Conservation (phyloP, 1,284 basidiomycete genomes). For the Phaffia rhodozyma region DNA sequence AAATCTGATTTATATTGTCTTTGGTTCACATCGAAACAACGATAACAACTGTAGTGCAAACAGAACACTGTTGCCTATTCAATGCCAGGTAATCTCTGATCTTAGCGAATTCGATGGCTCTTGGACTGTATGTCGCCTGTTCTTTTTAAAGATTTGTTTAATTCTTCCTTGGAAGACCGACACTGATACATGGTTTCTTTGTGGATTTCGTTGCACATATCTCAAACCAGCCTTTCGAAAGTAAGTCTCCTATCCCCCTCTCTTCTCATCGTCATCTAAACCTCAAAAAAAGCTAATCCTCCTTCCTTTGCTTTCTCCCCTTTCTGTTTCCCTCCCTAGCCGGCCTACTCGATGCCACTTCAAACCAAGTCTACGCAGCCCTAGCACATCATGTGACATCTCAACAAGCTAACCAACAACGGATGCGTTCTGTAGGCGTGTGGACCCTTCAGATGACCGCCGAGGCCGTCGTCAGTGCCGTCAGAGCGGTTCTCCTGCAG, state of each 20-base stretch:
- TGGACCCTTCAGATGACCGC: constrained; percentile 69
- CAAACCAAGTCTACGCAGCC: constrained; percentile 52
- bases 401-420: constrained; percentile 70
- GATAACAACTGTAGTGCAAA: constrained; percentile 50
- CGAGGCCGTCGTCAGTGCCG: constrained; percentile 48
- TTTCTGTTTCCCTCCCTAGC: constrained; percentile 37
- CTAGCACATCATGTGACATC: constrained; percentile 77
- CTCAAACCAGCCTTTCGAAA: constrained; percentile 27
- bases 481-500: constrained; percentile 44
- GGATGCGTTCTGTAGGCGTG: constrained; percentile 71
- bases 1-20: too few relatives aligned
- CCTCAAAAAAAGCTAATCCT: neutral
- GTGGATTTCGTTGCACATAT: constrained; percentile 1
- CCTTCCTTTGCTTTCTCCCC: neutral
- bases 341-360: constrained; percentile 69
- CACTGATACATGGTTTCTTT: neutral
- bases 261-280: constrained; percentile 27
- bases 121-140: constrained; percentile 57
- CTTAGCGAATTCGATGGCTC: constrained; percentile 72
- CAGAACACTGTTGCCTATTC: constrained; percentile 79
- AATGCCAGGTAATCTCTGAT: constrained; percentile 68
- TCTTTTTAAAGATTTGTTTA: neutral
- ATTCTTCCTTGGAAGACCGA: constrained; percentile 17
- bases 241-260: constrained; percentile 18
- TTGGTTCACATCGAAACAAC: too few relatives aligned